Base-by-base conservation (phyloP, 371 early-diverging fungal genomes). In the Lichtheimia corymbifera region DNA sequence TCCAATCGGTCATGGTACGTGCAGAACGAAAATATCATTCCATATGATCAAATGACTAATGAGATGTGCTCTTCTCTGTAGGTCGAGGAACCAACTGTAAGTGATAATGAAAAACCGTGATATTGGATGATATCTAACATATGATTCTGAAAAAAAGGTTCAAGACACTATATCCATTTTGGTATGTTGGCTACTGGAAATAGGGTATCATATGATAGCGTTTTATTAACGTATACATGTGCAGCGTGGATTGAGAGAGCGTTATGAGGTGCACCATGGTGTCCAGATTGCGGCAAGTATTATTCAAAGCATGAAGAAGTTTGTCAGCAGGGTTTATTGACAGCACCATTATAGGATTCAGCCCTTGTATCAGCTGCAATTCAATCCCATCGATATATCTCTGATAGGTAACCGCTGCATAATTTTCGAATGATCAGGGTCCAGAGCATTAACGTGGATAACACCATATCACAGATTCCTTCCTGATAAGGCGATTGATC, bases 251-350 rank as follows among this genome's bases (percentile, higher is more conserved):
- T 70, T 95, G 40, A 88, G 88, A 63, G 92, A 92, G 59, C 85
- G 88, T 25, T 90, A 93, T 55, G 96, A 95, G 71, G 87, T 91
- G 6, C 91, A 91, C 65, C 94, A 95, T 62, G 96, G 94, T 65
- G 90, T 92, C 1, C 88, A 88, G 47, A 93, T 95, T 60, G 80
- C 89, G 1, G 72, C 68, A 66, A 62, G 67, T 62, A 27, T 47
- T 51, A 14, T 30, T 20, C 22, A 27, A 30, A 18, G 6, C 40
- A 42, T 15, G 12, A 11, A 14, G 24, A 51, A 47, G 14, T 55
- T 57, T n/a, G 9, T 17, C 60, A 14, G 25, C 28, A 25, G 9
- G 17, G 14, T 63, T 14, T 51, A 45, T 41, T 22, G 11, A 18
- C 49, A 35, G 12, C 22, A 11, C 27, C 11, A 4, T 49, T 41